Evolutionary conservation across 306 rosid genomes (phyloP), one percentile per base, ranked within the genome.

Genomic region (Echinosophora koreensis): DNA sequence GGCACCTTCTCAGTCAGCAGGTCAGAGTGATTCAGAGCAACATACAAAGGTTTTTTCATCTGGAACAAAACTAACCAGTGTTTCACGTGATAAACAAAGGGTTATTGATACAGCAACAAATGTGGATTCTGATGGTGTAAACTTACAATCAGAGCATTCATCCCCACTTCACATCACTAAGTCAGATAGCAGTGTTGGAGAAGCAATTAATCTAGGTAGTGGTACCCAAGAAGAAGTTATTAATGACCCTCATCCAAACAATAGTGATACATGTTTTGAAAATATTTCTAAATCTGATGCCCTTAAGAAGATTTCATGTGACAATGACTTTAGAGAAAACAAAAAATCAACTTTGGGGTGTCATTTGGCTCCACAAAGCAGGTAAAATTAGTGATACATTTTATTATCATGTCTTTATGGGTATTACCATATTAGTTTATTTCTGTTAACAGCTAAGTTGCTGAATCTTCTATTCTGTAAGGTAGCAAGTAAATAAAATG

Each of bases 341-440:
- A 81, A 83, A 60, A 83, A 69, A 14, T 78, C 81, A 61, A 76
- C 71, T 64, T 46, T 69, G 57, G 81, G 77, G 71, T 64, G 47
- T 86, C 85, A 88, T 76, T 47, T 72, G 42, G 81, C 17, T 77
- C 71, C 70, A 35, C 11, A 64, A 38, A 78, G 69, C 85, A 80
- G 97, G 98, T 95, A 34, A 55, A 81, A 71, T 71, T 81, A 38
- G 17, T 15, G 22, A 60, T 37, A 60, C 27, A 51, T 77, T 37
- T 54, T 34, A 38, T 39, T 50, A 70, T 78, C 62, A 58, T 27
- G 14, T 65, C 65, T 18, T 38, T 63, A 44, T 15, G 16, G 47
- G 15, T 39, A 12, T 30, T 52, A 44, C 9, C 58, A 8, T 51
- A 12, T 30, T 52, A 44, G 12, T 70, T 74, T 82, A 17, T 78